These are phyloP conservation scores for Linum lewisii DNA, from an alignment of 345 rosid species.

Conservation along the genomic window DNA sequence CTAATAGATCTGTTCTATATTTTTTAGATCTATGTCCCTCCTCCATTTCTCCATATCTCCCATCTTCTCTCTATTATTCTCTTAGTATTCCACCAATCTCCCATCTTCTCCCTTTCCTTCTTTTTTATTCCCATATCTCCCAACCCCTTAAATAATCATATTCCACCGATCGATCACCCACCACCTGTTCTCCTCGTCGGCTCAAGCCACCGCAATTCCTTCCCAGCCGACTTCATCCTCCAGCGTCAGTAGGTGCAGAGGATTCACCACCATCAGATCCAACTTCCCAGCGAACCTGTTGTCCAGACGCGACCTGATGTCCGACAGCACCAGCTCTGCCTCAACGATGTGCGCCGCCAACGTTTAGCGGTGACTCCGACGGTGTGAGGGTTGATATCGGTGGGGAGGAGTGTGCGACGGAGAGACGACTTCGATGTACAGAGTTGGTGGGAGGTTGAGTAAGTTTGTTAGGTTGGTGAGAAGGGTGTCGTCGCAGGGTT, in stretches of 20 bases:
- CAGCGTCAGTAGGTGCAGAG: slow-evolving; percentile 91
- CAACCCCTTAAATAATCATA: too few species aligned
- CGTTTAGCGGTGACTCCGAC: slow-evolving; percentile 49
- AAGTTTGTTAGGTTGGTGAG: slow-evolving; percentile 52
- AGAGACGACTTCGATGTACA: slow-evolving; percentile 1
- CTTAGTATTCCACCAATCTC: too few species aligned
- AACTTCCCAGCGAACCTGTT: slow-evolving; percentile 49
- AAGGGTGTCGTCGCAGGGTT: slow-evolving; percentile 90
- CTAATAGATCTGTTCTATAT: too few species aligned
- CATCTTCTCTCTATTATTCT: too few species aligned
- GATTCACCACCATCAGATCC: slow-evolving; percentile 82
- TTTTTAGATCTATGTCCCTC: too few species aligned
- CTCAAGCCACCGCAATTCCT: slow-evolving; percentile 78
- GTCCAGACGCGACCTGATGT: slow-evolving; percentile 64
- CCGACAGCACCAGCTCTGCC: slow-evolving; percentile 51
- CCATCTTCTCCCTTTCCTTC: too few species aligned
- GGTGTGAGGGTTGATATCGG: slow-evolving; percentile 59
- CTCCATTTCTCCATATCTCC: too few species aligned
- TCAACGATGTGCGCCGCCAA: slow-evolving; percentile 59
- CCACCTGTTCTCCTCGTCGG: slow-evolving; percentile 75
- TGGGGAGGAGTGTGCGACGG: slow-evolving; percentile 34
- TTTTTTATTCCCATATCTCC: too few species aligned
- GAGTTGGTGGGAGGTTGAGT: slow-evolving; percentile 41
- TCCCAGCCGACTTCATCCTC: slow-evolving; percentile 58
- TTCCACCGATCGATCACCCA: slow-evolving; percentile 46